A percentile compares a stretch with the other conserved stretches of the same genome.
Evolutionary conservation across 164 flowering plant genomes (phyloP).

Genomic region (Malania oleifera): DNA sequence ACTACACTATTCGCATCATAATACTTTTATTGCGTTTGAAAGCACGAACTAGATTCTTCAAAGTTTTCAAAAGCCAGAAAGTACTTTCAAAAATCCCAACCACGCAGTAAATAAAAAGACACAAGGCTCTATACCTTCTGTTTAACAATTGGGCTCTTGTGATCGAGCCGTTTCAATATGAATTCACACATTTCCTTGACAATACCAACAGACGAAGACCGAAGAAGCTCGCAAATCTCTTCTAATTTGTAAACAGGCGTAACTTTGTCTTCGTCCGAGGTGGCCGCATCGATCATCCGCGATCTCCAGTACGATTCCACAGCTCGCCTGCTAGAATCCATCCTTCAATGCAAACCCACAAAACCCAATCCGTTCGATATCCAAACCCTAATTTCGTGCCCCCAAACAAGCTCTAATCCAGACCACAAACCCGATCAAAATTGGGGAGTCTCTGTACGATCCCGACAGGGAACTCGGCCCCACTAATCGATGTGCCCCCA

Average conservation of each 20-base stretch:
- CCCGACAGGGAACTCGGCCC: too few species aligned
- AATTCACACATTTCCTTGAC: conserved; percentile 88
- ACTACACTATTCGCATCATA: too few species aligned
- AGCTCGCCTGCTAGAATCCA: conserved; percentile 93
- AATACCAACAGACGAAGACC: conserved; percentile 70
- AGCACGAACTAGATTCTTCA: too few species aligned
- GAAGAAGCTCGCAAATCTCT: conserved; percentile 80
- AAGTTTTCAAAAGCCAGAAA: too few species aligned
- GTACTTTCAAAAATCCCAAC: too few species aligned
- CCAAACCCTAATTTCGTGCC: background rate
- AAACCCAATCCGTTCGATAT: background rate
- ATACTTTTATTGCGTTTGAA: too few species aligned
- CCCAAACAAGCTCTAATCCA: background rate
- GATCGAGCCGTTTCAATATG: conserved; percentile 76
- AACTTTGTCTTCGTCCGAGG: conserved; percentile 89
- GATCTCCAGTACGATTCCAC: conserved; percentile 99
- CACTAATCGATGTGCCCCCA: background rate
- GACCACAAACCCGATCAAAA: background rate
- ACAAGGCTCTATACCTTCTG: conserved; percentile 57
- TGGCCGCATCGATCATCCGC: conserved; percentile 77
- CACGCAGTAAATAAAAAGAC: background rate
- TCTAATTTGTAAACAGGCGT: conserved; percentile 89
- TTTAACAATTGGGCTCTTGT: conserved; percentile 84
- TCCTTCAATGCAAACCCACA: conserved; percentile 12
- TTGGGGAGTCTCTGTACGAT: background rate